A percentile compares a stretch with the other conserved stretches of the same genome.
These are phyloP conservation scores for Alternaria hordeiaustralica DNA, from an alignment of 2,329 filamentous ascomycete genomes.

Conservation along the genomic window DNA sequence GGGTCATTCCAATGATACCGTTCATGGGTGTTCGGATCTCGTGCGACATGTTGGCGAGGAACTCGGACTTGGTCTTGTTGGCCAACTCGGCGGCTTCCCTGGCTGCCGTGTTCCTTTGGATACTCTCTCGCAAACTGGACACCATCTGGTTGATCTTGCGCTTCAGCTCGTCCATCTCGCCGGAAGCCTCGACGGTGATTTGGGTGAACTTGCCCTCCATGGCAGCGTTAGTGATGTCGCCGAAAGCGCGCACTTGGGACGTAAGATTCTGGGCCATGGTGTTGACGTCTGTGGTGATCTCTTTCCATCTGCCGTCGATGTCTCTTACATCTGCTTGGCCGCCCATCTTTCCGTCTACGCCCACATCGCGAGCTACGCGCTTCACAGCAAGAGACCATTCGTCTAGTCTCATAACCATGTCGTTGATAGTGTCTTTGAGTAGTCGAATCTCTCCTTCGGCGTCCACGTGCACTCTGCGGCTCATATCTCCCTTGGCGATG, in stretches of 20 bases:
- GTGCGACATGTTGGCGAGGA: slow-evolving; percentile 98
- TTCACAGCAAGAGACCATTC: slow-evolving; percentile 97
- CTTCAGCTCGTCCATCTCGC: slow-evolving; percentile 99
- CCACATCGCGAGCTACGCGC: slow-evolving; percentile 93
- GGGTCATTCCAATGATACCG: slow-evolving; percentile 97
- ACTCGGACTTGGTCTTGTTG: slow-evolving; percentile 98
- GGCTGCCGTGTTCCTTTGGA: slow-evolving; percentile 94
- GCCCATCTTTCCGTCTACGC: slow-evolving; percentile 98
- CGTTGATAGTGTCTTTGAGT: slow-evolving; percentile 95
- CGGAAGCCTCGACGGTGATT: slow-evolving; percentile 94
- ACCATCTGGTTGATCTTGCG: slow-evolving; percentile 99
- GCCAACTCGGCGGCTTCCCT: slow-evolving; percentile 95
- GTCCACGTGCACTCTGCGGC: slow-evolving; percentile 92
- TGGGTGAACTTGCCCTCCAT: slow-evolving; percentile 98
- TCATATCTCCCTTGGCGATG: slow-evolving; percentile 95
- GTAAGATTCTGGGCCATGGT: slow-evolving; percentile 86
- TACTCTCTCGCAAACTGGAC: slow-evolving; percentile 91
- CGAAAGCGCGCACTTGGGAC: slow-evolving; percentile 96
- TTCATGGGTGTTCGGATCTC: slow-evolving; percentile 98
- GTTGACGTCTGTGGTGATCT: slow-evolving; percentile 96
- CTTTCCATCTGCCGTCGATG: slow-evolving; percentile 94
- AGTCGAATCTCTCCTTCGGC: slow-evolving; percentile 94
- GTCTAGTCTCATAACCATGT: slow-evolving; percentile 95
- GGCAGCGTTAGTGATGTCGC: slow-evolving; percentile 96
- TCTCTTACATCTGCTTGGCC: slow-evolving; percentile 94